phyloP scores from a whole-genome alignment of 805 yeast species.

The Spathaspora girioi region DNA sequence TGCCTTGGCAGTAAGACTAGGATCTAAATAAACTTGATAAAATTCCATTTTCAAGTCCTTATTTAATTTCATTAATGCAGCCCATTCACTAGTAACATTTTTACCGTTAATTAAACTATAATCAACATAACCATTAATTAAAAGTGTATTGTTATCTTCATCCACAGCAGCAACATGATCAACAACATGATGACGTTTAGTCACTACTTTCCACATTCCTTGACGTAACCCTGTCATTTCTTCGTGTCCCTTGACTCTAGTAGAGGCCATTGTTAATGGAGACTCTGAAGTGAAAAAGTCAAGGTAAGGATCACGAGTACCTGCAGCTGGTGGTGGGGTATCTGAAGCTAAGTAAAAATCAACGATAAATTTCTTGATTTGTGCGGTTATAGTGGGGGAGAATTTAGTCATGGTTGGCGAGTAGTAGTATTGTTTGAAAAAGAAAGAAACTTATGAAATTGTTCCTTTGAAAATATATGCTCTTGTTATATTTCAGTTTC shows the following conservation, averaged over 20 bases:
- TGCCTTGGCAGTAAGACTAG: slow-evolving; percentile 5
- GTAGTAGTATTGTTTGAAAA: not conserved
- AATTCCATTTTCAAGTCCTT: slow-evolving; percentile 7
- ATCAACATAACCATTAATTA: slow-evolving; percentile 11
- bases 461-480: not conserved
- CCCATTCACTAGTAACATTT: slow-evolving; percentile 7
- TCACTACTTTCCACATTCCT: slow-evolving; percentile 11
- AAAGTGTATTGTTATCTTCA: not conserved
- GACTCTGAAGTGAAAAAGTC: slow-evolving; percentile 5
- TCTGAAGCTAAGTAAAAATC: slow-evolving; percentile 11
- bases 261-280: slow-evolving; percentile 9
- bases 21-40: slow-evolving; percentile 11
- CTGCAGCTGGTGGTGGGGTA: slow-evolving; percentile 7
- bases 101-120: slow-evolving; percentile 10
- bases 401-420: slow-evolving; percentile 3
- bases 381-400: not conserved
- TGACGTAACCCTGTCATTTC: slow-evolving; percentile 9
- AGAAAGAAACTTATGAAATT: not conserved
- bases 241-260: slow-evolving; percentile 4
- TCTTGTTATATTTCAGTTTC: not conserved
- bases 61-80: slow-evolving; percentile 6
- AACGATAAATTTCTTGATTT: slow-evolving; percentile 6
- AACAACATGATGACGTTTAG: slow-evolving; percentile 11
- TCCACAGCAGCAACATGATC: slow-evolving; percentile 7
- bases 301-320: slow-evolving; percentile 8